Conservation (phyloP, 2,329 filamentous ascomycete species). For the Exophiala phaeomuriformis region DNA sequence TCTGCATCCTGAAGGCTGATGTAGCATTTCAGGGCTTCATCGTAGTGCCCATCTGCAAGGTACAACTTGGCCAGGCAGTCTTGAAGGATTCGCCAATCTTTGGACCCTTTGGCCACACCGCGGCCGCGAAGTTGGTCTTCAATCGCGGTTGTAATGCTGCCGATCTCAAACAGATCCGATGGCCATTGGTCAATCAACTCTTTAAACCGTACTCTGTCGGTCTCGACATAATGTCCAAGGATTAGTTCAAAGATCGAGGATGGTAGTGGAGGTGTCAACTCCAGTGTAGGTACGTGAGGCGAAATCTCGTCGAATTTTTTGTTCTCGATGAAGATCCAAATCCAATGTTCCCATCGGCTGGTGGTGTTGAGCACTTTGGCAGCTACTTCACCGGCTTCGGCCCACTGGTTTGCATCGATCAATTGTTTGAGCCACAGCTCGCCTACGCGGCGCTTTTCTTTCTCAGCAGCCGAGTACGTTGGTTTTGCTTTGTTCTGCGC, state of each 20-base stretch:
- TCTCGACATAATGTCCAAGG: conserved; percentile 77
- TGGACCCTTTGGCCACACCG: conserved; percentile 61
- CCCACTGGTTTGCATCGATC: conserved; percentile 67
- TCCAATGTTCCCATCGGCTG: conserved; percentile 89
- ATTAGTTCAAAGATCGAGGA: conserved; percentile 81
- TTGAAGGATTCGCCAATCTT: conserved; percentile 87
- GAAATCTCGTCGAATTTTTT: conserved; percentile 86
- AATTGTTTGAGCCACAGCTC: conserved; percentile 90
- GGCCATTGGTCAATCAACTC: conserved; percentile 79
- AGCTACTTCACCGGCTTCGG: conserved; percentile 67
- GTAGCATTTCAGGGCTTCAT: conserved; percentile 81
- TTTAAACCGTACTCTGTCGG: conserved; percentile 66
- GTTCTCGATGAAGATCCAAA: conserved; percentile 81
- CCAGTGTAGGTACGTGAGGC: conserved; percentile 67
- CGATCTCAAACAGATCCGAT: conserved; percentile 72
- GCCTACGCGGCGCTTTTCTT: conserved; percentile 83
- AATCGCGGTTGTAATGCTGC: conserved; percentile 66
- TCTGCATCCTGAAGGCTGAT: conserved; percentile 89
- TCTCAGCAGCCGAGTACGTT: conserved; percentile 61
- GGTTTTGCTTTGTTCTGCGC: conserved; percentile 32
- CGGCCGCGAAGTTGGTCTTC: conserved; percentile 73
- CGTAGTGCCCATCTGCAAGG: conserved; percentile 69
- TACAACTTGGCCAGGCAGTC: conserved; percentile 78
- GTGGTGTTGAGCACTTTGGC: conserved; percentile 74
- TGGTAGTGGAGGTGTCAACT: conserved; percentile 71